Conservation (phyloP, 2,329 filamentous ascomycete genomes). For the Fusarium scirpi region DNA sequence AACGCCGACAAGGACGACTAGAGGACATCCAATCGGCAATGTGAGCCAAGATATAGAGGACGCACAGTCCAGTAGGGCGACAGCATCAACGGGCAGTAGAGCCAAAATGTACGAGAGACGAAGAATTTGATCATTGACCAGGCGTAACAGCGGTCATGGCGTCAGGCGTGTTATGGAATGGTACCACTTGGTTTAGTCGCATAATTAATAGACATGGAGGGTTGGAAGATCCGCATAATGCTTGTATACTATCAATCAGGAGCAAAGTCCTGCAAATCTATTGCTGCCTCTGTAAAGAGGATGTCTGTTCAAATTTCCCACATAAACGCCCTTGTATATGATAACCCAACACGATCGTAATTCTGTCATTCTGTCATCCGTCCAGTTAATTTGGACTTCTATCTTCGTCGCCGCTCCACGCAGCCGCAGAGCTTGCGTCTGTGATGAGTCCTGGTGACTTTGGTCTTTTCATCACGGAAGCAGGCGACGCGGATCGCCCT, state of each 20-base stretch:
- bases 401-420: conserved; percentile 39
- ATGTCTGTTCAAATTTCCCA: conserved; percentile 37
- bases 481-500: conserved; percentile 32
- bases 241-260: conserved; percentile 42
- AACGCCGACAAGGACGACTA: conserved; percentile 70
- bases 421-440: conserved; percentile 47
- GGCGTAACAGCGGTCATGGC: conserved; percentile 43
- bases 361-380: neutral
- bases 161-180: conserved; percentile 44
- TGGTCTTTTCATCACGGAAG: conserved; percentile 25
- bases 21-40: conserved; percentile 18
- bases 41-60: conserved; percentile 18
- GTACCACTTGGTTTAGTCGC: conserved; percentile 29
- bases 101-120: conserved; percentile 45
- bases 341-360: conserved; percentile 7
- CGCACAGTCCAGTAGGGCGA: neutral
- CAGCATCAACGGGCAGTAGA: conserved; percentile 6
- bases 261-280: conserved; percentile 43
- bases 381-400: conserved; percentile 13
- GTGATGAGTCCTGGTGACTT: conserved; percentile 47
- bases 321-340: conserved; percentile 41
- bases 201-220: conserved; percentile 38
- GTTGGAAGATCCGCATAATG: conserved; percentile 41
- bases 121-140: conserved; percentile 43
- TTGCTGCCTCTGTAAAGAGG: conserved; percentile 33